phyloP scores from a whole-genome alignment of 2,329 filamentous ascomycete genomes.

The Aspergillaceae sp. region DNA sequence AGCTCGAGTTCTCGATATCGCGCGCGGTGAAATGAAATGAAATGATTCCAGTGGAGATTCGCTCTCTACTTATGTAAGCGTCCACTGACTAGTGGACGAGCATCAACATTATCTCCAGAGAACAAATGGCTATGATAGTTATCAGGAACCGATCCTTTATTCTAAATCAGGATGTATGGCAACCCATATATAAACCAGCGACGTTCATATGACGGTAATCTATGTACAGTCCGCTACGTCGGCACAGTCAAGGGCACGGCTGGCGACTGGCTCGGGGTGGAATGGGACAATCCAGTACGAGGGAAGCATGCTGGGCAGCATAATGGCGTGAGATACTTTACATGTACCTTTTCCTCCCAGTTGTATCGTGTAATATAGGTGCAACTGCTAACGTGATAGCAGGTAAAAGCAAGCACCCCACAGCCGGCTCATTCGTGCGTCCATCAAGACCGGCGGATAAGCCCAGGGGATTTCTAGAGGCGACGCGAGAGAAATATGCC shows the following conservation, averaged over 20 bases:
- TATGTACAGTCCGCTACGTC: constrained; percentile 78
- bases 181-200: constrained; percentile 54
- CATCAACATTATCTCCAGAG: too few species aligned
- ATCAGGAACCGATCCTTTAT: too few species aligned
- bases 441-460: constrained; percentile 62
- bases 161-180: too few species aligned
- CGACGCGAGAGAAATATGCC: constrained; percentile 76
- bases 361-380: background rate
- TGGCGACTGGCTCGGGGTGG: constrained; percentile 82
- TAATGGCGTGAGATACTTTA: constrained; percentile 70
- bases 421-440: constrained; percentile 78
- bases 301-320: constrained; percentile 89
- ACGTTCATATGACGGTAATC: constrained; percentile 64
- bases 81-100: too few species aligned
- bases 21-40: background rate
- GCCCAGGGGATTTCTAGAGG: constrained; percentile 66
- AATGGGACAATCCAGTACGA: constrained; percentile 82
- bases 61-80: constrained; percentile 19
- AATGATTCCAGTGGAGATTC: background rate
- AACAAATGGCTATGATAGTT: too few species aligned
- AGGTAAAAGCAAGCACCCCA: constrained; percentile 56
- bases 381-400: constrained; percentile 16
- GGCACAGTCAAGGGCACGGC: constrained; percentile 67
- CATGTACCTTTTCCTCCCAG: constrained; percentile 47
- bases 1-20: too few species aligned